phyloP scores from a whole-genome alignment of 495 filamentous ascomycete genomes.

The Talaromyces nanjingensis region DNA sequence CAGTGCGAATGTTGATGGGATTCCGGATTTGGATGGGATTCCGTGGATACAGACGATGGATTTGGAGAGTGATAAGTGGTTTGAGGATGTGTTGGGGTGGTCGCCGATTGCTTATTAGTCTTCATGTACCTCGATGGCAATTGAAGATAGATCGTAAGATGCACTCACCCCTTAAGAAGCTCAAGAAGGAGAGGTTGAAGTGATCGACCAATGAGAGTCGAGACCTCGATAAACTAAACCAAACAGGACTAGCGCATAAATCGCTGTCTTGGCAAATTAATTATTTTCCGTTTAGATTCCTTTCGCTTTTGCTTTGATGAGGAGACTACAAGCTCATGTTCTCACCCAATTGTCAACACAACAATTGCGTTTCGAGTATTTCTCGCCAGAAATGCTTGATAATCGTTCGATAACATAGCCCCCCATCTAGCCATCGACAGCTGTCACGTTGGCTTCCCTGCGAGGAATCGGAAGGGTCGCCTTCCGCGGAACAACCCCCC shows the following conservation, averaged over 20 bases:
- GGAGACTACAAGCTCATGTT: background rate
- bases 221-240: background rate
- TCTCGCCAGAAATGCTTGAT: slow-evolving; percentile 2
- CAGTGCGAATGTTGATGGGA: background rate
- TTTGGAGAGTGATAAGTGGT: slow-evolving; percentile 23
- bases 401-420: background rate
- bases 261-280: background rate
- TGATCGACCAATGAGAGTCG: background rate
- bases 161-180: background rate
- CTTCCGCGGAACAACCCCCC: slow-evolving; percentile 19
- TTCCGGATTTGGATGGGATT: slow-evolving; percentile 23
- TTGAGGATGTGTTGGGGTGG: slow-evolving; percentile 19
- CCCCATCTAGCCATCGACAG: background rate
- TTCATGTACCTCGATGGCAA: no score
- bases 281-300: background rate
- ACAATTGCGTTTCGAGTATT: background rate
- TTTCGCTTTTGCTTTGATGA: background rate
- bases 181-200: background rate
- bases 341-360: background rate
- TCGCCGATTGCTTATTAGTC: background rate
- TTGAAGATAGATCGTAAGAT: no score
- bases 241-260: background rate
- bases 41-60: slow-evolving; percentile 25
- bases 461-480: slow-evolving; percentile 25
- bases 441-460: slow-evolving; percentile 39